Base-by-base conservation (phyloP, 805 yeast genomes). In the Yarrowia sp. region DNA sequence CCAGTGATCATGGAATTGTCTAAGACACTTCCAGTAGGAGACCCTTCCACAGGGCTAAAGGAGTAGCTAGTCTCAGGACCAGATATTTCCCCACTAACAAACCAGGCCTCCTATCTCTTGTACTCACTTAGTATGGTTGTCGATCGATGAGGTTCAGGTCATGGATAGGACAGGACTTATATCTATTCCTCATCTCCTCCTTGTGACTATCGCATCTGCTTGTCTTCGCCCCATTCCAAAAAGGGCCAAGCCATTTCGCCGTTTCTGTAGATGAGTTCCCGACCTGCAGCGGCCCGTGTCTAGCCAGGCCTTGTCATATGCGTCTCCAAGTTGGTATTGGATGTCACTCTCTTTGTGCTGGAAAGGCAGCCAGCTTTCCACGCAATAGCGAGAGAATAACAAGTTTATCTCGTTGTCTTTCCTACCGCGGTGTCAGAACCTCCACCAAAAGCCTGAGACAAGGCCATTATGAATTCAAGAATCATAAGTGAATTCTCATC, bases 201-300 rank as follows among this genome's bases (percentile, higher is more conserved):
- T 16, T 22, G 50, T 11, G 26, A 9, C 8, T 12, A 10, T 16
- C 14, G 26, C 16, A 8, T 12, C 8, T 22, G 52, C 11, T 1
- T 26, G 32, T 49, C 40, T 12, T 11, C 40, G 10, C 2, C 22
- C 8, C 5, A 16, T 35, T 50, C 56, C 56, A 10, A 50, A 50
- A 11, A 5, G 14, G 38, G 56, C 40, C 15, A 35, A 12, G 41
- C 15, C 12, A 4, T 8, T 26, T 50, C 9, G 41, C 40, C 56
- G 41, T 35, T 35, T 50, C 8, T 14, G 58, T 53, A 26, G 32
- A 5, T 4, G 36, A 12, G 3, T 16, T 15, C 45, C 8, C 1
- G 16, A 8, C 45, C 59, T 53, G 45, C 59, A 53, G 45, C 59
- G 59, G 59, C 32, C 59, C 59, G 59, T 8, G 56, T 9, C n/a